These are phyloP conservation scores for Chimonanthus salicifolius DNA, from an alignment of 164 flowering plant genomes.

Conservation along the genomic window DNA sequence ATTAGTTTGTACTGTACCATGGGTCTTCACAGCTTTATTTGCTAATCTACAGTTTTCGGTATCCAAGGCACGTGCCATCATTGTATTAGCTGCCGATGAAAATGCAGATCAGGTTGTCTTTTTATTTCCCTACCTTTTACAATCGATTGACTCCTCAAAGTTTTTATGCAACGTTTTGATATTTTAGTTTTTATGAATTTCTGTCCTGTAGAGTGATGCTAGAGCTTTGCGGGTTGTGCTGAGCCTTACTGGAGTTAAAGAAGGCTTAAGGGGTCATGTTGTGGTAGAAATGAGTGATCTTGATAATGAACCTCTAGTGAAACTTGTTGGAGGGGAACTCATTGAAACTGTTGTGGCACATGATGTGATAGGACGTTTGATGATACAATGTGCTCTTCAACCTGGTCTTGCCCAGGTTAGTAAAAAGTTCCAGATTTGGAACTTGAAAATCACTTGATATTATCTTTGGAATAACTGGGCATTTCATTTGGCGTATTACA, in stretches of 20 bases:
- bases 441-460: not conserved
- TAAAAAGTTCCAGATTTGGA: not conserved
- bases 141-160: too few species aligned
- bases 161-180: not conserved
- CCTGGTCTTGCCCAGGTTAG: constrained; percentile 96
- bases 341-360: constrained; percentile 98
- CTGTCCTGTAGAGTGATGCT: constrained; percentile 74
- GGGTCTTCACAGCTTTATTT: not conserved
- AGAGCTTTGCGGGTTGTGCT: constrained; percentile 91
- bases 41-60: constrained; percentile 65
- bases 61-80: constrained; percentile 88
- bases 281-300: constrained; percentile 97
- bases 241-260: constrained; percentile 93
- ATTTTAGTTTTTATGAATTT: constrained; percentile 2
- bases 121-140: not conserved
- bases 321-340: constrained; percentile 93
- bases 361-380: constrained; percentile 94
- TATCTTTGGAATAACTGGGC: not conserved
- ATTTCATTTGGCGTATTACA: not conserved
- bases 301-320: constrained; percentile 91
- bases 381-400: constrained; percentile 97
- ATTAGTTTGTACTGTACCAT: not conserved
- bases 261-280: constrained; percentile 84
- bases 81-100: constrained; percentile 89
- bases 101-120: constrained; percentile 82